A percentile compares a stretch with the other conserved stretches of the same genome.
phyloP scores from a whole-genome alignment of 148 eudicot species.

The Vaccinium vitisidaea region DNA sequence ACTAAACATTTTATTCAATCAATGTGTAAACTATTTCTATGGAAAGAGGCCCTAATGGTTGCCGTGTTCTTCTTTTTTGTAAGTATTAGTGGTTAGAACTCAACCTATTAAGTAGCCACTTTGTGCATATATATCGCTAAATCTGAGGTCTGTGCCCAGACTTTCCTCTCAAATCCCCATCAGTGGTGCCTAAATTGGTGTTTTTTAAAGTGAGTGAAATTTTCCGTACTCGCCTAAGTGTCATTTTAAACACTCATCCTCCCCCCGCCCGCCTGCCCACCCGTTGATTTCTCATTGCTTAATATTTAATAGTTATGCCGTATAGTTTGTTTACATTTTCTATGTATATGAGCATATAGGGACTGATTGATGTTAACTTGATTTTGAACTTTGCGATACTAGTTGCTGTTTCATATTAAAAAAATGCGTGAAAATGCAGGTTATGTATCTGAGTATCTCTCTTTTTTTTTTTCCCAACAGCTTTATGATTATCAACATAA shows the following conservation, averaged over 20 bases:
- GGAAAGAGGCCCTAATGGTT: not conserved
- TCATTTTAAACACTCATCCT: not conserved
- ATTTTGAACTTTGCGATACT: slow-evolving; percentile 5
- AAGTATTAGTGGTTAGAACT: not conserved
- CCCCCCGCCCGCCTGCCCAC: not conserved
- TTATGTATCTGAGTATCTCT: slow-evolving; percentile 4
- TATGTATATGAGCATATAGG: not conserved
- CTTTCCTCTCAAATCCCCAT: not conserved
- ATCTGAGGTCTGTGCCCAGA: not conserved
- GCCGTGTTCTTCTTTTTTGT: not conserved
- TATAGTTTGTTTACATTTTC: not conserved
- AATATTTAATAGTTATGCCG: not conserved
- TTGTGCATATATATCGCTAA: not conserved
- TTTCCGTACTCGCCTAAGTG: not conserved
- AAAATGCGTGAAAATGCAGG: not conserved
- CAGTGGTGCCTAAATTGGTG: not conserved
- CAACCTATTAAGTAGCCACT: slow-evolving; percentile 3
- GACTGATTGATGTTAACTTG: not conserved
- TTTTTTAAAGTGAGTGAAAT: not conserved
- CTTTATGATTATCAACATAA: slow-evolving; percentile 80
- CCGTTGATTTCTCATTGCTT: not conserved
- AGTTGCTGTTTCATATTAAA: not conserved
- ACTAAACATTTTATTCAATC: not conserved
- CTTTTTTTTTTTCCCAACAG: slow-evolving; percentile 30
- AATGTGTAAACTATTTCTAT: not conserved